Percentiles rank a stretch among this genome's conserved stretches.
These are phyloP conservation scores for Geoglossum cookeanum DNA, from an alignment of 2,329 filamentous ascomycete species.

Conservation along the genomic window DNA sequence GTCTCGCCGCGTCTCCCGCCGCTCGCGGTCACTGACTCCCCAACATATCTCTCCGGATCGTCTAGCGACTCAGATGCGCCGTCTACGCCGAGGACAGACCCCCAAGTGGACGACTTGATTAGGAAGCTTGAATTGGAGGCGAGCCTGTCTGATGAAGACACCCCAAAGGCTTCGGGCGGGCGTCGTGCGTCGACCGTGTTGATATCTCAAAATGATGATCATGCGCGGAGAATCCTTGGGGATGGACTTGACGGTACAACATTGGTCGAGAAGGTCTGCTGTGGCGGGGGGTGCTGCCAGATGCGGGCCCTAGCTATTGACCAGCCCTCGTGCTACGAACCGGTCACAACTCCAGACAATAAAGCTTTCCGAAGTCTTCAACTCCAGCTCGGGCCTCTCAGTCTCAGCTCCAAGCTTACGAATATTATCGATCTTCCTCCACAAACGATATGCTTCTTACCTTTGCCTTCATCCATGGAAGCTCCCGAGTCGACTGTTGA, in stretches of 20 bases:
- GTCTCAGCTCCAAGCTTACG: slow-evolving; percentile 48
- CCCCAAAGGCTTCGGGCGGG: slow-evolving; percentile 7
- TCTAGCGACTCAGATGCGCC: slow-evolving; percentile 21
- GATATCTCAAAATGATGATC: slow-evolving; percentile 24
- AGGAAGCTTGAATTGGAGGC: slow-evolving; percentile 11
- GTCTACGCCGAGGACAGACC: slow-evolving; percentile 23
- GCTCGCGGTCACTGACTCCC: slow-evolving; percentile 17
- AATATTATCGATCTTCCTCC: slow-evolving; percentile 53
- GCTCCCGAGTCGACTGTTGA: slow-evolving; percentile 21
- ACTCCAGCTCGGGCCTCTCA: slow-evolving; percentile 57
- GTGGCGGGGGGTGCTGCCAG: slow-evolving; percentile 45
- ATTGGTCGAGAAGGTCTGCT: slow-evolving; percentile 43
- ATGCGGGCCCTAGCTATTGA: slow-evolving; percentile 33
- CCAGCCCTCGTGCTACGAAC: slow-evolving; percentile 24
- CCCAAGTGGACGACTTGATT: slow-evolving; percentile 17
- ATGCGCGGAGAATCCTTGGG: slow-evolving; percentile 38
- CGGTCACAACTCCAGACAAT: slow-evolving; percentile 51
- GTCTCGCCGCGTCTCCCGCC: slow-evolving; percentile 9
- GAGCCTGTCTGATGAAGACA: background rate
- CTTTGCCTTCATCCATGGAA: slow-evolving; percentile 20
- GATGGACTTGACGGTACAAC: slow-evolving; percentile 35
- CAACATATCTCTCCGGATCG: slow-evolving; percentile 13
- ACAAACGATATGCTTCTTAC: slow-evolving; percentile 49
- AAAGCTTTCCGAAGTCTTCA: slow-evolving; percentile 64
- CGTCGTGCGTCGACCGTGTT: slow-evolving; percentile 28